These are phyloP conservation scores for Diddensiella santjacobensis DNA, from an alignment of 805 yeast species.

Conservation along the genomic window DNA sequence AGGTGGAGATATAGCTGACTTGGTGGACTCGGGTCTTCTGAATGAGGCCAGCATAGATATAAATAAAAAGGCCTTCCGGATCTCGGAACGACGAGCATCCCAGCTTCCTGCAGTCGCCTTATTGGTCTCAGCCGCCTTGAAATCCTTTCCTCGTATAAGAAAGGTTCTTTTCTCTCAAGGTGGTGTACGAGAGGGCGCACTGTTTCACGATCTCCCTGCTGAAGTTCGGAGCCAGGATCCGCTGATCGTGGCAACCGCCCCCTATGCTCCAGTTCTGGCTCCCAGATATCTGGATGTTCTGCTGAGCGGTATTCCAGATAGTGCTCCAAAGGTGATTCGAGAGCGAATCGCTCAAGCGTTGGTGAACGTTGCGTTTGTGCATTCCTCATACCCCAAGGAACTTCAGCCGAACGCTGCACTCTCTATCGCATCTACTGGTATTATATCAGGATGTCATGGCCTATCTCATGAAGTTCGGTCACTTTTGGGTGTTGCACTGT, in stretches of 20 bases:
- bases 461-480: conserved; percentile 69
- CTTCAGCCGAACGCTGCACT: conserved; percentile 71
- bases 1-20: conserved; percentile 40
- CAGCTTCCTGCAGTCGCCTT: conserved; percentile 71
- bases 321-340: conserved; percentile 55
- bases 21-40: conserved; percentile 25
- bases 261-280: conserved; percentile 66
- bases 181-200: conserved; percentile 72
- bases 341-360: conserved; percentile 64
- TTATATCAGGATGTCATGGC: conserved; percentile 73
- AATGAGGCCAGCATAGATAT: conserved; percentile 2
- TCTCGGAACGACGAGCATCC: conserved; percentile 59
- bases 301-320: conserved; percentile 54
- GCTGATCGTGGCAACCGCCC: conserved; percentile 60
- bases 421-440: conserved; percentile 69
- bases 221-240: conserved; percentile 65
- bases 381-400: conserved; percentile 73
- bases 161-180: conserved; percentile 70
- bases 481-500: conserved; percentile 64
- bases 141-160: conserved; percentile 55
- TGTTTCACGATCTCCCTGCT: conserved; percentile 58
- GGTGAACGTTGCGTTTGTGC: conserved; percentile 71
- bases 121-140: conserved; percentile 58
- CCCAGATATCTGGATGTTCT: conserved; percentile 52
- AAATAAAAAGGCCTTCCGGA: conserved; percentile 51